These are phyloP conservation scores for Chaetothyriales sp. DNA, from an alignment of 2,329 filamentous ascomycete genomes.

Conservation along the genomic window DNA sequence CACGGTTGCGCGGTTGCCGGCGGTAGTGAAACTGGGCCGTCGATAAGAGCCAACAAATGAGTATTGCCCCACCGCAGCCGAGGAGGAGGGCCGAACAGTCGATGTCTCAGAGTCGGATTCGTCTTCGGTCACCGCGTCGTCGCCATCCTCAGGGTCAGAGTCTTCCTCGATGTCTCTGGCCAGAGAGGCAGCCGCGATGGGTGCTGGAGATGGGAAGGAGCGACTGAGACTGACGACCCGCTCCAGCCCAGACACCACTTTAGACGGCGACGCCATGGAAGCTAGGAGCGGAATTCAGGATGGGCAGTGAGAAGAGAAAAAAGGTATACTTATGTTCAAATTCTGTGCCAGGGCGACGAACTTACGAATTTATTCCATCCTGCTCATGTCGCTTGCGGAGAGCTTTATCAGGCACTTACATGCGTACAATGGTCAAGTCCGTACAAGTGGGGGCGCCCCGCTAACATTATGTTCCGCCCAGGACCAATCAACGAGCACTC, in stretches of 20 bases:
- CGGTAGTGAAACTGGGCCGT: constrained; percentile 61
- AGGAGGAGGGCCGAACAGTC: constrained; percentile 28
- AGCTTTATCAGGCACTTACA: not conserved
- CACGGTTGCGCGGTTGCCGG: constrained; percentile 54
- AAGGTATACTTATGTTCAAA: not conserved
- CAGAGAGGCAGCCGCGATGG: constrained; percentile 50
- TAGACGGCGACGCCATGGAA: not conserved
- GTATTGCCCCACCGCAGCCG: constrained; percentile 23
- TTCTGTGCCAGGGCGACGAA: too few species aligned
- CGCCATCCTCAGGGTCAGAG: constrained; percentile 37
- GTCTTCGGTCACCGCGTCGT: constrained; percentile 18
- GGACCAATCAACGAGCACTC: not conserved
- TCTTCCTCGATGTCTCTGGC: constrained; percentile 52
- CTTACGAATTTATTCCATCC: too few species aligned
- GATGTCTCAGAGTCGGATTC: constrained; percentile 27
- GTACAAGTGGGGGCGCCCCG: not conserved
- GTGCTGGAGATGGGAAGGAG: constrained; percentile 34
- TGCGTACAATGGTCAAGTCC: not conserved
- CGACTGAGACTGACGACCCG: constrained; percentile 11
- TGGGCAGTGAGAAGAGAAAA: not conserved
- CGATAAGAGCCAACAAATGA: constrained; percentile 54
- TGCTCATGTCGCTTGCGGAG: not conserved
- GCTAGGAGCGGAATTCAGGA: not conserved
- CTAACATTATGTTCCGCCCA: not conserved
- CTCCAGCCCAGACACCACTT: constrained; percentile 4